Base-by-base conservation (phyloP, 1,284 basidiomycete species). In the Melampsora larici-populina region DNA sequence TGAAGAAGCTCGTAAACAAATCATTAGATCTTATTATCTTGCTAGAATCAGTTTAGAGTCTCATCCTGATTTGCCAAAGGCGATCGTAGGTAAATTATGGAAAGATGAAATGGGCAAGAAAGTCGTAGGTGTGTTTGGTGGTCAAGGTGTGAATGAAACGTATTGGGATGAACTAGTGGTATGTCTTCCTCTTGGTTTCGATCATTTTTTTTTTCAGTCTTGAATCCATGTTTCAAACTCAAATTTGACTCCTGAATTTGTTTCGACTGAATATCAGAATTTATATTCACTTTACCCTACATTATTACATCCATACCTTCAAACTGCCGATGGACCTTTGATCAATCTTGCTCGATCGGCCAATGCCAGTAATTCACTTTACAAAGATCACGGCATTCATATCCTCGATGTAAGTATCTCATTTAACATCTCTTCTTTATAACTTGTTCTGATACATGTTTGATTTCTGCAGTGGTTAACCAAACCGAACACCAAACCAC, bases 81-180 rank as follows among this genome's bases (percentile, higher is more conserved):
- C 92, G 9, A 89, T 98, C 51, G 86, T 98, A 79, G 85, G 87
- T 24, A 90, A 92, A 36, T 90, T 90, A 65, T 85, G 87, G 77
- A 85, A 88, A 31, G 89, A 89, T 71, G 87, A 91, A 72, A 18
- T 40, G 5, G 90, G 93, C 46, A 86, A 76, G 43, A 69, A 68
- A 60, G 49, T 97, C 80, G 97, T 92, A 86, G 96, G 92, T 77
- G 87, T 99, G 78, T 99, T 99, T 82, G 96, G 96, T 79, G 97
- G 97, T n/a, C 96, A 99, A 85, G 96, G 96, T 81, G 93, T 92
- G 80, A 98, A 98, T 85, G 96, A 99, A 85, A 86, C 80, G 83
- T 86, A 84, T 60, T 67, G 65, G 43, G 36, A 48, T 51, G 60
- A 55, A 33, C 55, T 60, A 26, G 33, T 75, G n/a, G 72, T 72